Evolutionary conservation across 352 stramenopile species (phyloP), one percentile per base, ranked within the genome.

Genomic region (Pythium volutum): DNA sequence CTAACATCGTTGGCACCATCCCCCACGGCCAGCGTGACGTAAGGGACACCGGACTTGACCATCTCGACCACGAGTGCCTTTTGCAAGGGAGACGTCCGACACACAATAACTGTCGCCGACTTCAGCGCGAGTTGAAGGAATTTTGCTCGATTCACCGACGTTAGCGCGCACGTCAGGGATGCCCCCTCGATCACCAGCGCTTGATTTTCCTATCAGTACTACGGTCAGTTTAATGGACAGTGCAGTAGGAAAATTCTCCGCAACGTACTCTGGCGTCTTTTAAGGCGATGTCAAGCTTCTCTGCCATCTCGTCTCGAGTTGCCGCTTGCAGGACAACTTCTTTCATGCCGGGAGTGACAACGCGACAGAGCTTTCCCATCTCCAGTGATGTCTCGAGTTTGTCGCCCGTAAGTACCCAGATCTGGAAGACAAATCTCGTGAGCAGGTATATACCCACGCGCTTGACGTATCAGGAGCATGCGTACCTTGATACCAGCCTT

Each of bases 371-470:
- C 47, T 95, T 98, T 27, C 94, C 97, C 74, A 99, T 99, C 75
- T 99, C 97, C 33, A 99, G 91, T 6, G 97, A 98, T 5, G 97
- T 99, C 70, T 99, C 97, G n/a, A 97, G 79, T 64, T 99, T 99
- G 71, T 99, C 97, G 0, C 93, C 93, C 2, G 47, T 54, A 25
- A 55, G 48, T 29, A 31, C 20, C 43, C 20, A 31, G 16, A 98
- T 90, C 78, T 93, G 62, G 0, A 27, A 6, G 26, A n/a, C 2
- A 55, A 9, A 43, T 14, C 29, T 29, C 9, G 47, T 54, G 29
- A 55, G 48, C 25, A 31, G 8, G n/a, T 10, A n/a, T 7, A 26
- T 12, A 1, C 43, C 7, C 12, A 50, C 43, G 7, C n/a, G n/a
- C n/a, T n/a, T n/a, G n/a, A 31, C 10, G 27, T n/a, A 38, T 29